Conservation (phyloP, 768 basidiomycete species). For the Pulveroboletus sp. region DNA sequence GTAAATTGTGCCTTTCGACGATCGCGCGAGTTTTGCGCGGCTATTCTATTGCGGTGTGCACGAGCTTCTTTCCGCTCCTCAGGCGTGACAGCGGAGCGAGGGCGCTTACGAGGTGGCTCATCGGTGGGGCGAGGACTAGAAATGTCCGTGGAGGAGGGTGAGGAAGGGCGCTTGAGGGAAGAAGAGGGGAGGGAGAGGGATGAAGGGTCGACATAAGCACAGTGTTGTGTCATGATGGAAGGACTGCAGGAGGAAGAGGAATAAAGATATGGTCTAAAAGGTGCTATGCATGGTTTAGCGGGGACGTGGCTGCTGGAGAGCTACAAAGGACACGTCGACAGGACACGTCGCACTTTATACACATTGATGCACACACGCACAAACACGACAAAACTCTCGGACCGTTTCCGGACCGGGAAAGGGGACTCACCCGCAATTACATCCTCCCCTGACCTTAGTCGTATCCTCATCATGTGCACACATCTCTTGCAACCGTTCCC, state of each 20-base stretch:
- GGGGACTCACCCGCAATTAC: not conserved
- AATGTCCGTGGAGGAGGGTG: conserved; percentile 22
- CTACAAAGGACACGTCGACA: conserved; percentile 22
- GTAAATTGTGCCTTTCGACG: conserved; percentile 80
- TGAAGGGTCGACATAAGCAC: conserved; percentile 35
- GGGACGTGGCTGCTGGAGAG: conserved; percentile 19
- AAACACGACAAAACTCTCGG: conserved; percentile 21
- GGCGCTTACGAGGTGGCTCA: conserved; percentile 68
- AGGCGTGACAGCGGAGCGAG: conserved; percentile 54
- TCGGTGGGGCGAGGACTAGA: conserved; percentile 12
- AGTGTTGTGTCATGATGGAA: conserved; percentile 24
- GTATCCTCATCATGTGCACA: not conserved
- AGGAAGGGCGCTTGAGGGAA: conserved; percentile 25
- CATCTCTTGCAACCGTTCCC: no score
- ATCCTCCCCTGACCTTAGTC: conserved; percentile 1
- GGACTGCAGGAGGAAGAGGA: not conserved
- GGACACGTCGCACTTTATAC: conserved; percentile 32
- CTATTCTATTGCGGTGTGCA: conserved; percentile 88
- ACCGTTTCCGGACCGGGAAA: not conserved
- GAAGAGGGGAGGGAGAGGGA: conserved; percentile 37
- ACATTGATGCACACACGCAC: conserved; percentile 8
- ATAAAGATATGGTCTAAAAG: conserved; percentile 23
- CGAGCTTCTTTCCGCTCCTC: conserved; percentile 86
- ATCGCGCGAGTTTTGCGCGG: conserved; percentile 90
- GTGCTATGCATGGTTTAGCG: conserved; percentile 5